Conservation (phyloP, 805 yeast genomes). For the Saccharomycopsis fibuligera region DNA sequence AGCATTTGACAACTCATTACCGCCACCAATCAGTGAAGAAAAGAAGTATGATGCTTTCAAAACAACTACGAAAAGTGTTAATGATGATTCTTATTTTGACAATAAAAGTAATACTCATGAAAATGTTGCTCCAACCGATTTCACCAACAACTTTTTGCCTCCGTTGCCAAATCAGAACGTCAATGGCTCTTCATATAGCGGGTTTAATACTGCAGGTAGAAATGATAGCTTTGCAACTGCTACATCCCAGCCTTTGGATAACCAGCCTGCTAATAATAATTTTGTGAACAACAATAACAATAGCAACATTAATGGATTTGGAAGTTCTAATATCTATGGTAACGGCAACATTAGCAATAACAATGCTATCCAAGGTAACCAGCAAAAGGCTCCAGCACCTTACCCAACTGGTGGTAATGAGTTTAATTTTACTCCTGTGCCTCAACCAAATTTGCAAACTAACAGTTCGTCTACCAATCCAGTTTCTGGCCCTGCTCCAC, state of each 20-base stretch:
- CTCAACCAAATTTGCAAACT: neutral
- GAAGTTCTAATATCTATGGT: neutral
- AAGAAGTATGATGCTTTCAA: constrained; percentile 1
- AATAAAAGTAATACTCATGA: constrained; percentile 11
- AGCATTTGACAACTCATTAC: neutral
- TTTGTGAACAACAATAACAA: neutral
- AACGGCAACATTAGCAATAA: neutral
- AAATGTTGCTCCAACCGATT: constrained; percentile 19
- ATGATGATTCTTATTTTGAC: constrained; percentile 9
- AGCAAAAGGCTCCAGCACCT: neutral
- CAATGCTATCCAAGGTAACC: neutral
- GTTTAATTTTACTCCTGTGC: constrained; percentile 19
- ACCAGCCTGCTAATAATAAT: neutral
- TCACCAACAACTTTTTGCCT: constrained; percentile 16
- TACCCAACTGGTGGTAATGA: constrained; percentile 16
- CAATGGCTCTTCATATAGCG: constrained; percentile 1
- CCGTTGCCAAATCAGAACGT: constrained; percentile 6
- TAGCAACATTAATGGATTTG: constrained; percentile 5
- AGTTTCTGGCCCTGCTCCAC: neutral
- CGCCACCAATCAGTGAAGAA: constrained; percentile 6
- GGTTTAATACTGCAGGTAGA: neutral
- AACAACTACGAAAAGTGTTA: constrained; percentile 3
- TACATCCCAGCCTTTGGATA: neutral
- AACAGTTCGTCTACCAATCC: neutral
- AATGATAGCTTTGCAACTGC: constrained; percentile 10